Evolutionary conservation across 1,139 yeast species (phyloP).

Genomic region (Blastobotrys malaysiensis): DNA sequence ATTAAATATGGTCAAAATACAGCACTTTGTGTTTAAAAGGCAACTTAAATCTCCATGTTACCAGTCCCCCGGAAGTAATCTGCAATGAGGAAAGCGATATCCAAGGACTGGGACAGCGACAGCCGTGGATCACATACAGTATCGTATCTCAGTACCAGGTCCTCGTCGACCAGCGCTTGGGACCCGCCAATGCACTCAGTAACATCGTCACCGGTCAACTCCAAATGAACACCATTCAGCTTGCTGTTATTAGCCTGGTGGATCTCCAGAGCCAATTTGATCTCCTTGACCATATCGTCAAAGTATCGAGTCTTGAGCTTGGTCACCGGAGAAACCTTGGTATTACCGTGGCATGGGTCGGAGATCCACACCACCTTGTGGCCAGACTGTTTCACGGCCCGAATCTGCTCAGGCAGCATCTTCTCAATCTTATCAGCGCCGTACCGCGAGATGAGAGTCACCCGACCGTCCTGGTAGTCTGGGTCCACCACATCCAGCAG

Average conservation of each 20-base stretch:
- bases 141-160: slow-evolving; percentile 37
- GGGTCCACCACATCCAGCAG: slow-evolving; percentile 40
- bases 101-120: slow-evolving; percentile 37
- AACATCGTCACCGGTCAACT: slow-evolving; percentile 42
- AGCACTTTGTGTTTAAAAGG: not conserved
- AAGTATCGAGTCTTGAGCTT: slow-evolving; percentile 41
- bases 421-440: slow-evolving; percentile 36
- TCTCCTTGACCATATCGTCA: slow-evolving; percentile 39
- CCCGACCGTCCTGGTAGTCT: slow-evolving; percentile 36
- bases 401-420: slow-evolving; percentile 37
- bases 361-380: slow-evolving; percentile 41
- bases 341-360: slow-evolving; percentile 43
- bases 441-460: slow-evolving; percentile 40
- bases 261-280: slow-evolving; percentile 34
- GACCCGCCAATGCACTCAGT: slow-evolving; percentile 45
- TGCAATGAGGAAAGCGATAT: slow-evolving; percentile 40
- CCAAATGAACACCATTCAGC: slow-evolving; percentile 41
- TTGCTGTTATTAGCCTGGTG: slow-evolving; percentile 33
- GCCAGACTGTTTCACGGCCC: slow-evolving; percentile 36
- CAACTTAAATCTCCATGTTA: not conserved
- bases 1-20: too few relatives aligned
- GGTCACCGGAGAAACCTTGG: slow-evolving; percentile 37
- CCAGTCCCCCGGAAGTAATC: slow-evolving; percentile 25
- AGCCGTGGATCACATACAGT: slow-evolving; percentile 43
- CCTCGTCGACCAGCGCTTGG: slow-evolving; percentile 38